Conservation (phyloP, 768 basidiomycete species). For the Aureoboletus auriporus region DNA sequence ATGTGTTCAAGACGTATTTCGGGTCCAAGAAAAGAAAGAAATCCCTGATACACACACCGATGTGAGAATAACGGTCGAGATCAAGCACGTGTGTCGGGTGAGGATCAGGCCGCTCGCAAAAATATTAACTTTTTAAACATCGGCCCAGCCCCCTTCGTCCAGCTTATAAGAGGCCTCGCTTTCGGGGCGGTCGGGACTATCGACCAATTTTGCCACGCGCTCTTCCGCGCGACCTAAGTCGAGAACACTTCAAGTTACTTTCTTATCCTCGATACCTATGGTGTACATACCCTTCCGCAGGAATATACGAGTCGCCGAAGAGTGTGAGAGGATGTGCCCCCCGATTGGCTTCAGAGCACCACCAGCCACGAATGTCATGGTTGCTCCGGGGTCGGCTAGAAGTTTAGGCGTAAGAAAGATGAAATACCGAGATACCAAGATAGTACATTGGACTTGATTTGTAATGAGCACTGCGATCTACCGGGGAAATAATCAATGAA, state of each 20-base stretch:
- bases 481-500: conserved; percentile 6
- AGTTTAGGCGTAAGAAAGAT: not conserved
- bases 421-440: not conserved
- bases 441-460: conserved; percentile 84
- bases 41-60: too few species aligned
- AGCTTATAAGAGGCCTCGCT: conserved; percentile 90
- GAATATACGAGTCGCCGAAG: conserved; percentile 84
- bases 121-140: conserved; percentile 52
- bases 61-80: too few species aligned
- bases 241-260: not conserved
- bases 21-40: too few species aligned
- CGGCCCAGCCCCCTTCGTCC: conserved; percentile 88
- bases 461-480: conserved; percentile 85
- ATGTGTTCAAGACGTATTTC: too few species aligned
- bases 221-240: conserved; percentile 78
- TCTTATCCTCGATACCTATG: not conserved
- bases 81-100: too few species aligned
- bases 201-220: conserved; percentile 86
- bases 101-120: not conserved
- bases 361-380: conserved; percentile 92
- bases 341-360: conserved; percentile 90
- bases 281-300: conserved; percentile 69
- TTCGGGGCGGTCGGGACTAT: conserved; percentile 85
- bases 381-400: conserved; percentile 89
- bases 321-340: conserved; percentile 82